These are phyloP conservation scores for Parastagonospora nodorum DNA, from an alignment of 2,329 filamentous ascomycete species.

Conservation along the genomic window DNA sequence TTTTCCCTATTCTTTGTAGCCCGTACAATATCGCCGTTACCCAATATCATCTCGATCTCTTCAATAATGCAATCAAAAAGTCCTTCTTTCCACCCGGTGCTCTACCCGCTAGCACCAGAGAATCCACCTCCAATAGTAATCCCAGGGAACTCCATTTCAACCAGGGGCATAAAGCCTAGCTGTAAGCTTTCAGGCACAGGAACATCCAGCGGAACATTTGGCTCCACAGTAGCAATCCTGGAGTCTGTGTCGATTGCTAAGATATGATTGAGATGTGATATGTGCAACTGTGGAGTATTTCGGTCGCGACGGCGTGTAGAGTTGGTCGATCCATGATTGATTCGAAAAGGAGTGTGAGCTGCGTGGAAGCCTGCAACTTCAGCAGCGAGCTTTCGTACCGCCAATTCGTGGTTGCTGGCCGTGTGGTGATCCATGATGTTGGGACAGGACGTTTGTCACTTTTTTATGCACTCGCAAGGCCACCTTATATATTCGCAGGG, in stretches of 20 bases:
- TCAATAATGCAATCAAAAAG: conserved; percentile 65
- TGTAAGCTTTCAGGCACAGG: conserved; percentile 60
- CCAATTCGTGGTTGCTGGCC: conserved; percentile 2
- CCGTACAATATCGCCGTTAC: conserved; percentile 59
- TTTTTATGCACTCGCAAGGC: neutral
- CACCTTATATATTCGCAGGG: neutral
- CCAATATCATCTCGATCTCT: conserved; percentile 65
- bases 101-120: conserved; percentile 67
- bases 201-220: conserved; percentile 68
- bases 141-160: conserved; percentile 70
- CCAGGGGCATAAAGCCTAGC: conserved; percentile 61
- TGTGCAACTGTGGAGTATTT: conserved; percentile 57
- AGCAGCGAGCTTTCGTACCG: conserved; percentile 49
- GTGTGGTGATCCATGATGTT: conserved; percentile 5
- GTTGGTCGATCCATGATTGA: conserved; percentile 60
- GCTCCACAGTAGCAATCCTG: conserved; percentile 65
- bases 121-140: conserved; percentile 70
- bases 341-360: conserved; percentile 48
- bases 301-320: conserved; percentile 51
- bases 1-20: conserved; percentile 52
- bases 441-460: neutral
- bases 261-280: conserved; percentile 64
- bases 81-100: conserved; percentile 67
- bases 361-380: conserved; percentile 53
- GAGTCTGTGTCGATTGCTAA: conserved; percentile 59